Evolutionary conservation across 2,329 filamentous ascomycete species (phyloP).

Genomic region (Cytospora paraplurivora): DNA sequence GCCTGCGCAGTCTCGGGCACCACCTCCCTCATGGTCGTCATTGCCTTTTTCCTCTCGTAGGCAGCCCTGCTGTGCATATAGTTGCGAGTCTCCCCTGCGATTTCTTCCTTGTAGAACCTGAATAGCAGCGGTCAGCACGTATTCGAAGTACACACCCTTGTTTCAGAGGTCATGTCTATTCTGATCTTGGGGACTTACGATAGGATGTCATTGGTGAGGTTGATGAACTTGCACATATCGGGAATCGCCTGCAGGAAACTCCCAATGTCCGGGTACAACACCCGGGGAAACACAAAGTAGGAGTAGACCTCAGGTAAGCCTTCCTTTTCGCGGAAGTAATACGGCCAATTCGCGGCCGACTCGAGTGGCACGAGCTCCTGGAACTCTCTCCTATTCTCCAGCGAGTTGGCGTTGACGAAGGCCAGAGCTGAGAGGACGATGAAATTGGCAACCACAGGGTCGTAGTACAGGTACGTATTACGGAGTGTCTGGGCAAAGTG

Average conservation of each 20-base stretch:
- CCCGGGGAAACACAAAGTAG: slow-evolving; percentile 36
- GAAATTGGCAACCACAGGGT: slow-evolving; percentile 35
- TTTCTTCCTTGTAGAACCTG: slow-evolving; percentile 39
- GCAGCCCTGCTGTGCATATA: slow-evolving; percentile 34
- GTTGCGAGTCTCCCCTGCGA: slow-evolving; percentile 34
- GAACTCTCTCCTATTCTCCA: slow-evolving; percentile 32
- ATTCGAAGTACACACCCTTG: not conserved
- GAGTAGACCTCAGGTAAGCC: slow-evolving; percentile 35
- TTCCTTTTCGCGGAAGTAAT: slow-evolving; percentile 35
- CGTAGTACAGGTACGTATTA: slow-evolving; percentile 32
- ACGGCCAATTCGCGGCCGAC: slow-evolving; percentile 33
- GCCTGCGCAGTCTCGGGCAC: slow-evolving; percentile 27
- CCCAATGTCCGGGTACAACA: slow-evolving; percentile 34
- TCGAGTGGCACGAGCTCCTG: slow-evolving; percentile 29
- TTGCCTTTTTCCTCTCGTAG: slow-evolving; percentile 8
- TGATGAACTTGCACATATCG: slow-evolving; percentile 35
- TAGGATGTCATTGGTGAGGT: slow-evolving; percentile 35
- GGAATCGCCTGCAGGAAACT: slow-evolving; percentile 35
- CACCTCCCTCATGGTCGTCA: slow-evolving; percentile 8
- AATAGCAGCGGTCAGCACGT: not conserved
- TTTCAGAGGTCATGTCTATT: not conserved
- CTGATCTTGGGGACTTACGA: slow-evolving; percentile 31
- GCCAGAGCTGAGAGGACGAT: slow-evolving; percentile 36
- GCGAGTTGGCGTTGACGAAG: slow-evolving; percentile 35
- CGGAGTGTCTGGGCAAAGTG: slow-evolving; percentile 33